These are phyloP conservation scores for Lactarius hengduanensis DNA, from an alignment of 768 basidiomycete genomes.

Conservation along the genomic window DNA sequence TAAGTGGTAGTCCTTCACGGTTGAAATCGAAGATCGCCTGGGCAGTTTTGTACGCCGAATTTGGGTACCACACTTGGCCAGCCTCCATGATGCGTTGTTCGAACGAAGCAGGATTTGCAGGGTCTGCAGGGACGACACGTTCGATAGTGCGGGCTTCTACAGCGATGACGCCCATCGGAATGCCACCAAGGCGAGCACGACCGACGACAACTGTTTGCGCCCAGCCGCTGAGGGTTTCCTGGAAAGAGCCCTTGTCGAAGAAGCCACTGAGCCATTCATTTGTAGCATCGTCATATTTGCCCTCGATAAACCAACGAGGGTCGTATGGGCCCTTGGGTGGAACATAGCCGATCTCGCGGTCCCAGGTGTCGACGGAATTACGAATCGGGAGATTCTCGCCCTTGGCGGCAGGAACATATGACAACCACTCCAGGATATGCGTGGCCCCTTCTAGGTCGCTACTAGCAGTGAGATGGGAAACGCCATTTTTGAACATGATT, in stretches of 20 bases:
- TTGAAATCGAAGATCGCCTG: conserved; percentile 99
- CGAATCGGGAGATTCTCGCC: conserved; percentile 79
- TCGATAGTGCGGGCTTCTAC: conserved; percentile 98
- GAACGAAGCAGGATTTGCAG: conserved; percentile 93
- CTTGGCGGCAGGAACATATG: conserved; percentile 86
- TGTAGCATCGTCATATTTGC: conserved; percentile 82
- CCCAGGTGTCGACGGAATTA: conserved; percentile 75
- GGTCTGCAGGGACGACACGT: conserved; percentile 94
- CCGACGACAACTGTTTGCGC: conserved; percentile 98
- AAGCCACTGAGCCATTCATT: conserved; percentile 83
- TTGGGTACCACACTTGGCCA: conserved; percentile 99
- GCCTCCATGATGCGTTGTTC: conserved; percentile 99
- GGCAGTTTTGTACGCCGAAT: conserved; percentile 98
- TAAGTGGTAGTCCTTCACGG: conserved; percentile 92
- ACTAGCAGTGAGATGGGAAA: conserved; percentile 91
- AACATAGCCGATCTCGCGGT: conserved; percentile 84
- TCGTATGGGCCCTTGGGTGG: conserved; percentile 96
- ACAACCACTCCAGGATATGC: conserved; percentile 92
- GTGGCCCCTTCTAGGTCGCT: conserved; percentile 96
- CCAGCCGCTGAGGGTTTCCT: conserved; percentile 98
- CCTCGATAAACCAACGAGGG: conserved; percentile 97
- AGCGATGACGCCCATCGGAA: conserved; percentile 96
- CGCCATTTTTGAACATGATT: conserved; percentile 99
- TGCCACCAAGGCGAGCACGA: conserved; percentile 92
- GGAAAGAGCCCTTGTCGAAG: conserved; percentile 97